Base-by-base conservation (phyloP, 345 rosid species). In the Arabidopsis arenosa region DNA sequence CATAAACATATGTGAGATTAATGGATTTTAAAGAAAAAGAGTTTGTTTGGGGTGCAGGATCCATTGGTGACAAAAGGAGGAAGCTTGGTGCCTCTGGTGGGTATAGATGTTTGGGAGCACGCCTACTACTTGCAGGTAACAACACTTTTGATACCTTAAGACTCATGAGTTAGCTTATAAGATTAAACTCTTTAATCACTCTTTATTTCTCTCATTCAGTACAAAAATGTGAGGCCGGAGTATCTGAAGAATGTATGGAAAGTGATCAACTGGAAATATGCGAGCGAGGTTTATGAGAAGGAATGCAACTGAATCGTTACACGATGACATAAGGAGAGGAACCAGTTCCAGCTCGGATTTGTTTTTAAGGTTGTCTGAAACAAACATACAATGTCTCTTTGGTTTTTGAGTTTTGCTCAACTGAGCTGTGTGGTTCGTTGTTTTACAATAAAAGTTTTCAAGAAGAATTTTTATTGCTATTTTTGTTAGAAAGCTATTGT, bases 21-120 rank as follows among this genome's bases (percentile, higher is more conserved):
- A 41, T 68, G 36, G 43, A 53, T 41, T 57, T 7, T 35, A 62
- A 68, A 35, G 51, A 21, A 39, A 3, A 43, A 21, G 40, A 44
- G 51, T 17, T 18, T 76, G 66, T 30, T 28, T 0, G 60, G 75
- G 40, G 61, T 51, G 76, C 85, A 95, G 98, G 99, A 95, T 79
- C 94, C 98, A 13, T 80, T 90, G 56, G 94, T 90, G 51, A 88
- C 99, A 4, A 90, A 89, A 83, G 97, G 93, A 74, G 65, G 88
- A 71, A 73, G 58, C 72, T 77, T 95, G 74, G 87, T 89, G 80
- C 98, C 98, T 51, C 74, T 95, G 77, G 84, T 95, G 60, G 99
- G 99, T 9, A 80, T 95, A 73, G 97, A 95, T 84, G 99, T 92
- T 33, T 95, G 98, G 99, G 99, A 95, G 86, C 99, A 95, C 80